phyloP scores from a whole-genome alignment of 352 stramenopile species.

The Thalassiosira exigua region DNA sequence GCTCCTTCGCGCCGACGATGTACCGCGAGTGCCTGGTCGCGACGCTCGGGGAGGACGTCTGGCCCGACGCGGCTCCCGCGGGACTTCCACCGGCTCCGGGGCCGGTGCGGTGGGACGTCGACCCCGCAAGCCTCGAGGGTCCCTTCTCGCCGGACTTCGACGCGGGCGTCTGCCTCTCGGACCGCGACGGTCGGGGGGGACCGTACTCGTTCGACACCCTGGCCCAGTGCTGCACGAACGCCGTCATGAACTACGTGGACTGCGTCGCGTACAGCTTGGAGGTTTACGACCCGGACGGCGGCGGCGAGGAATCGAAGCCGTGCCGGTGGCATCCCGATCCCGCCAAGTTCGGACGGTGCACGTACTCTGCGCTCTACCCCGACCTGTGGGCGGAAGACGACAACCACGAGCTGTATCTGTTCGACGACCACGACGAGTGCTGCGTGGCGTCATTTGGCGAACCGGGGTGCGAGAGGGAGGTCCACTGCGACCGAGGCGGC shows the following conservation, averaged over 20 bases:
- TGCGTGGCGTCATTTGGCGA: not conserved
- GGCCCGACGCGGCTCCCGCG: too few relatives aligned
- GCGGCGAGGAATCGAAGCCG: not conserved
- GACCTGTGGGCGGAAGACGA: not conserved
- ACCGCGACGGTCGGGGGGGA: conserved; percentile 8
- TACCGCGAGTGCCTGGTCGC: conserved; percentile 23
- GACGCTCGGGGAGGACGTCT: not conserved
- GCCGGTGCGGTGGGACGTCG: not conserved
- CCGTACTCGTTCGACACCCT: conserved; percentile 17
- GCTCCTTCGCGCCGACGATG: conserved; percentile 5
- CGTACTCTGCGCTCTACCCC: conserved; percentile 4
- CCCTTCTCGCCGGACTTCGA: conserved; percentile 18
- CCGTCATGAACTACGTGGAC: conserved; percentile 11
- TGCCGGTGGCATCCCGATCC: conserved; percentile 17
- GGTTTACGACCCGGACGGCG: not conserved
- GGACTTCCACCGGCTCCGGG: not conserved
- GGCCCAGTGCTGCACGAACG: conserved; percentile 11
- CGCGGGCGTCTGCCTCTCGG: conserved; percentile 25
- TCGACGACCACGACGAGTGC: conserved; percentile 7
- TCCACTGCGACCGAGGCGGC: not conserved
- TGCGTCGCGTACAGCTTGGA: conserved; percentile 4
- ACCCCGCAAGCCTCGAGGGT: not conserved
- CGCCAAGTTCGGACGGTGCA: conserved; percentile 1
- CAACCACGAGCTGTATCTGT: conserved; percentile 1
- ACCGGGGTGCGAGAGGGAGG: not conserved